phyloP scores from a whole-genome alignment of 352 stramenopile genomes.

The Pythium folliculosum region DNA sequence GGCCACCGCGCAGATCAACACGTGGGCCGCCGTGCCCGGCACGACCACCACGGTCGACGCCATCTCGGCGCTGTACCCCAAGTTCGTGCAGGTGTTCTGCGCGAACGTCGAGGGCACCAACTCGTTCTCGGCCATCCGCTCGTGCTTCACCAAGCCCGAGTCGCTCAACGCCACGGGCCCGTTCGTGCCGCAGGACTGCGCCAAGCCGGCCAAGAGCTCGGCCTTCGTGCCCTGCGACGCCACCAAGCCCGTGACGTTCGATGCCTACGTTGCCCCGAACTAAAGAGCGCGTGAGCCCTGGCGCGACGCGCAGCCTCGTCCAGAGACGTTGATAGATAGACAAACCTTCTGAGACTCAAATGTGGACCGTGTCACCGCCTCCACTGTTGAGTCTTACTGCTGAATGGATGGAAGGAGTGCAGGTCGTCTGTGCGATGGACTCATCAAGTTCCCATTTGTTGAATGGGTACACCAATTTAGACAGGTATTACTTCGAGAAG shows the following conservation, averaged over 20 bases:
- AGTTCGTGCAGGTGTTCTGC: slow-evolving; percentile 68
- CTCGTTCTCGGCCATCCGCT: slow-evolving; percentile 68
- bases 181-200: slow-evolving; percentile 56
- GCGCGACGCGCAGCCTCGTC: too few species aligned
- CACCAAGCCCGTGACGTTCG: slow-evolving; percentile 44
- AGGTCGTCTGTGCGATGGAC: too few species aligned
- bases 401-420: too few species aligned
- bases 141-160: slow-evolving; percentile 45
- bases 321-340: too few species aligned
- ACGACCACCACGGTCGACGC: slow-evolving; percentile 21
- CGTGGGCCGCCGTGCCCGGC: slow-evolving; percentile 34
- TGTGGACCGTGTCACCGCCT: too few species aligned
- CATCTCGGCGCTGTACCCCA: slow-evolving; percentile 48
- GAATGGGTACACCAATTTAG: too few species aligned
- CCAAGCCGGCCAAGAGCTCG: slow-evolving; percentile 32
- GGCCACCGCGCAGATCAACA: slow-evolving; percentile 50
- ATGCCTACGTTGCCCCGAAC: slow-evolving; percentile 35
- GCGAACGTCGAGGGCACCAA: slow-evolving; percentile 56
- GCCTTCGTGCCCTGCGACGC: slow-evolving; percentile 52
- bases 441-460: too few species aligned
- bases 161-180: slow-evolving; percentile 36
- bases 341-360: too few species aligned
- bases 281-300: not conserved
- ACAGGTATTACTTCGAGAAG: too few species aligned
- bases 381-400: too few species aligned